Evolutionary conservation across 1,284 basidiomycete species (phyloP).

Genomic region (Tylopilus sp.): DNA sequence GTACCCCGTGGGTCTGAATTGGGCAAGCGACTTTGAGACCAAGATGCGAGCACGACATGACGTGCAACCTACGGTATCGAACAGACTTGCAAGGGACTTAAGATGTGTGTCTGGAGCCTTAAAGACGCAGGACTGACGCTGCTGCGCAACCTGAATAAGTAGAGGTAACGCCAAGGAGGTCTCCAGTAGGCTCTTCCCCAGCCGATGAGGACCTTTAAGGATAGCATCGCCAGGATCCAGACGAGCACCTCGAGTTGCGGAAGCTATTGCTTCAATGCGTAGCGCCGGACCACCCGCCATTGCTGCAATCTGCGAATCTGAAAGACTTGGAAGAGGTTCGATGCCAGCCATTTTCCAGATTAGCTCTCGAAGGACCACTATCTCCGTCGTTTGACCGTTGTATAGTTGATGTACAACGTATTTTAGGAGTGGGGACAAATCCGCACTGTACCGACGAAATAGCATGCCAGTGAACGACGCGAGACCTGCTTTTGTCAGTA

Average conservation of each 20-base stretch:
- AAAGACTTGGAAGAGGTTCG: conserved; percentile 85
- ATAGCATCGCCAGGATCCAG: conserved; percentile 61
- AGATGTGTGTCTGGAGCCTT: conserved; percentile 70
- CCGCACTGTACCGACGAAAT: conserved; percentile 83
- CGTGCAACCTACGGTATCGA: conserved; percentile 70
- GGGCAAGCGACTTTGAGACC: conserved; percentile 18
- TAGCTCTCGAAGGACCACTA: conserved; percentile 88
- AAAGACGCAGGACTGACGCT: conserved; percentile 79
- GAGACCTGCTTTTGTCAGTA: conserved; percentile 55
- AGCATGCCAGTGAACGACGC: conserved; percentile 93
- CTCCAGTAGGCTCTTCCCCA: conserved; percentile 72
- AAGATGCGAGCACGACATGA: conserved; percentile 20
- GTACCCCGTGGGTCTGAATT: conserved; percentile 69
- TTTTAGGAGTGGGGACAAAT: conserved; percentile 81
- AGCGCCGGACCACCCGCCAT: conserved; percentile 90
- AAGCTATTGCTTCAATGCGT: conserved; percentile 82
- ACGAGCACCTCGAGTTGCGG: conserved; percentile 65
- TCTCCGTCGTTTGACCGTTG: conserved; percentile 81
- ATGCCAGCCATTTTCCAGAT: conserved; percentile 96
- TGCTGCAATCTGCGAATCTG: conserved; percentile 83
- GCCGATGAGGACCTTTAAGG: conserved; percentile 62
- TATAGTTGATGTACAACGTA: conserved; percentile 92
- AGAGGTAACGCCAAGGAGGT: conserved; percentile 77
- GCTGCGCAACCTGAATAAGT: conserved; percentile 85
- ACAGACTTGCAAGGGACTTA: conserved; percentile 83